A percentile compares a stretch with the other conserved stretches of the same genome.
Conservation (phyloP, 73 alveolate genomes). For the Paramecium pentaurelia region DNA sequence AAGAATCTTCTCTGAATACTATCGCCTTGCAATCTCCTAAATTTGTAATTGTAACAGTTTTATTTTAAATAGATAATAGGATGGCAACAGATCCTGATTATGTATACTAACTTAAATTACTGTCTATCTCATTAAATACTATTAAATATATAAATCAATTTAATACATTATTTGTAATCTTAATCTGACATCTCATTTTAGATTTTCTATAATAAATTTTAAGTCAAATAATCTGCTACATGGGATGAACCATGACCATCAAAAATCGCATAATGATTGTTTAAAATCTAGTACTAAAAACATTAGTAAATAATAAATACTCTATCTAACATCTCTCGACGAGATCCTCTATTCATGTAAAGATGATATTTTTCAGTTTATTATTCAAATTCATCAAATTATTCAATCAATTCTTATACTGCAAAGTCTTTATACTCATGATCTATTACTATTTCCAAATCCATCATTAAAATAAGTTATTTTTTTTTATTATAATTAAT, state of each 20-base stretch:
- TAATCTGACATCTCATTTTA: not conserved
- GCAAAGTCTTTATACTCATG: not conserved
- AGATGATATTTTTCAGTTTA: not conserved
- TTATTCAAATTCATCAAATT: slow-evolving; percentile 18
- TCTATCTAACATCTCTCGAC: slow-evolving; percentile 39
- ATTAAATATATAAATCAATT: not conserved
- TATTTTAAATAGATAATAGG: not conserved
- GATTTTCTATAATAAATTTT: not conserved
- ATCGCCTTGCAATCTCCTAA: slow-evolving; percentile 21
- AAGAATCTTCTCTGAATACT: not conserved
- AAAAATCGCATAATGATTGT: not conserved
- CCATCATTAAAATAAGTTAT: slow-evolving; percentile 27
- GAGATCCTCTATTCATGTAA: slow-evolving; percentile 44
- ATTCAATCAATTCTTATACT: not conserved
- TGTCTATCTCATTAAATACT: slow-evolving; percentile 7
- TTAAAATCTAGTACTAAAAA: not conserved
- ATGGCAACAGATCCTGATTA: slow-evolving; percentile 40
- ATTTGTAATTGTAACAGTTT: slow-evolving; percentile 29
- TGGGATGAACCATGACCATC: slow-evolving; percentile 42
- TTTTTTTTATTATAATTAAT: not conserved
- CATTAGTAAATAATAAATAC: not conserved
- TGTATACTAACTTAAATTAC: not conserved
- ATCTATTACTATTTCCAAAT: not conserved
- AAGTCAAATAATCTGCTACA: not conserved
- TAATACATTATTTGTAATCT: not conserved